phyloP scores from a whole-genome alignment of 2,329 filamentous ascomycete genomes.

The Oidium heveae region DNA sequence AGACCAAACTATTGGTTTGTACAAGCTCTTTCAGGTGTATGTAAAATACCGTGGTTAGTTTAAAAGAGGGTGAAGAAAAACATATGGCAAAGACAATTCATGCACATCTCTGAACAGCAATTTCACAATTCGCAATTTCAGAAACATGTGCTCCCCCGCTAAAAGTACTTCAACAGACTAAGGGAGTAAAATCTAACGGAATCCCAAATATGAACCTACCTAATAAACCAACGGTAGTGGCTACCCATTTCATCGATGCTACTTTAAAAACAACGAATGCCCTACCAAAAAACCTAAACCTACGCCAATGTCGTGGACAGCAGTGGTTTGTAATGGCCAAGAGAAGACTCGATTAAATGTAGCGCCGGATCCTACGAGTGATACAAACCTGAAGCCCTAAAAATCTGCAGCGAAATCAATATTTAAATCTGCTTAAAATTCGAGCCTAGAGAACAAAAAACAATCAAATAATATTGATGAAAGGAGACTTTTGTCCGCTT shows the following conservation, averaged over 20 bases:
- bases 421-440: neutral
- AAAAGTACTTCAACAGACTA: too few species aligned
- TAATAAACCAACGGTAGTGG: neutral
- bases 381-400: neutral
- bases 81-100: too few species aligned
- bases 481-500: neutral
- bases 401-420: neutral
- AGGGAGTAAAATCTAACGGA: neutral
- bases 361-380: neutral
- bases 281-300: neutral
- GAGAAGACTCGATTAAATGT: neutral
- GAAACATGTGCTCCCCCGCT: too few species aligned
- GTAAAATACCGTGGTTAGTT: too few species aligned
- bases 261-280: neutral
- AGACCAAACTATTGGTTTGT: too few species aligned
- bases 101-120: too few species aligned
- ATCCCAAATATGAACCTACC: neutral
- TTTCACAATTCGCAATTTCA: too few species aligned
- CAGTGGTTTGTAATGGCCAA: neutral
- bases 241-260: neutral
- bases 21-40: too few species aligned
- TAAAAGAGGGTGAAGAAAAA: too few species aligned
- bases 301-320: neutral
- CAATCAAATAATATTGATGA: neutral
- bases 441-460: neutral